Percentiles rank a stretch among this genome's conserved stretches.
phyloP scores from a whole-genome alignment of 257 asterid genomes.

The Nicotiana noctiflora region DNA sequence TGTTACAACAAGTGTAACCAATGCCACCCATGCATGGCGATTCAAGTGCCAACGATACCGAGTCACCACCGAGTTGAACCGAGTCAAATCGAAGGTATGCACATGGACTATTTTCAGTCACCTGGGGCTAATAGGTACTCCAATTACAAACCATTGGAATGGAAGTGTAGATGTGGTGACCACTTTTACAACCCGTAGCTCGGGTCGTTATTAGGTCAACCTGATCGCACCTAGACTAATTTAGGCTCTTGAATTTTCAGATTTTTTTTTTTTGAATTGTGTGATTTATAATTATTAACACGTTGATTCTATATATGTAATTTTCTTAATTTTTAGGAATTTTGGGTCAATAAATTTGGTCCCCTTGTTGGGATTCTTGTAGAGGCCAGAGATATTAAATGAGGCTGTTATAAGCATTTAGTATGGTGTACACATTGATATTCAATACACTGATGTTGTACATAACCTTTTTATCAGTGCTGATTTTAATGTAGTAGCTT shows the following conservation, averaged over 20 bases:
- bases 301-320: neutral
- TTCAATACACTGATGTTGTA: conserved; percentile 18
- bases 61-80: conserved; percentile 36
- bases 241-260: neutral
- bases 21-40: conserved; percentile 98
- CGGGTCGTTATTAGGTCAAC: neutral
- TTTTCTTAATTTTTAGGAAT: neutral
- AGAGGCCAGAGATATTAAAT: conserved; percentile 16
- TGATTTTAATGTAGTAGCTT: neutral
- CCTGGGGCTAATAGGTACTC: conserved; percentile 63
- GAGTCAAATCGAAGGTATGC: neutral
- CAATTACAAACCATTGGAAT: conserved; percentile 96
- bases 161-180: conserved; percentile 92
- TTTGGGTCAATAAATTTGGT: neutral
- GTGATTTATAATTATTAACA: neutral
- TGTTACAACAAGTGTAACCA: conserved; percentile 91
- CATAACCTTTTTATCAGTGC: neutral
- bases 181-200: conserved; percentile 67
- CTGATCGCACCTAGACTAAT: neutral
- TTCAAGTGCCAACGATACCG: conserved; percentile 70
- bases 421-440: conserved; percentile 17
- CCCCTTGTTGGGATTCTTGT: neutral
- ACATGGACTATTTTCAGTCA: conserved; percentile 35
- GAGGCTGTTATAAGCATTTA: conserved; percentile 18
- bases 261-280: neutral